Percentiles rank a stretch among this genome's conserved stretches.
These are phyloP conservation scores for Auricularia cornea DNA, from an alignment of 768 basidiomycete species.

Conservation along the genomic window DNA sequence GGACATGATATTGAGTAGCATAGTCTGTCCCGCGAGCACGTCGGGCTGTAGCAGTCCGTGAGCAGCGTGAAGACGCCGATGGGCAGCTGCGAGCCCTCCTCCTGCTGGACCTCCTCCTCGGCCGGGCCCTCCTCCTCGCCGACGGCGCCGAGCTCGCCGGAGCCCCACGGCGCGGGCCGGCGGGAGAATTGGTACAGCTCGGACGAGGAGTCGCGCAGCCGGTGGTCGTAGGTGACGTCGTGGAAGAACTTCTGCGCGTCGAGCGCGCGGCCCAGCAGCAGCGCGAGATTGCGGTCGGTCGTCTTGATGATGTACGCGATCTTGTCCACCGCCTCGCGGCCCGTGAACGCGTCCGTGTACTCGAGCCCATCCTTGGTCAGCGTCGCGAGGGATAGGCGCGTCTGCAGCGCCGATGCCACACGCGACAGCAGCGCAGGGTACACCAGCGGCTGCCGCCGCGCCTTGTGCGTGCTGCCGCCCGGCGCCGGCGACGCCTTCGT, in stretches of 20 bases:
- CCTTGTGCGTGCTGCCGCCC: background rate
- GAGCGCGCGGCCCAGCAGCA: conserved; percentile 89
- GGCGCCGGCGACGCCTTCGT: conserved; percentile 17
- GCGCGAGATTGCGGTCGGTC: conserved; percentile 89
- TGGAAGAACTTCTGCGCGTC: conserved; percentile 99
- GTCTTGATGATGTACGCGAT: conserved; percentile 98
- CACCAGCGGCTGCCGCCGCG: conserved; percentile 46
- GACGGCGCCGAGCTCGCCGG: conserved; percentile 50
- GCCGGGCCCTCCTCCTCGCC: conserved; percentile 31
- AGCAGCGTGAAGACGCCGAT: conserved; percentile 93
- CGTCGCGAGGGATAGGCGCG: conserved; percentile 69
- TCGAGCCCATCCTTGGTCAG: conserved; percentile 90
- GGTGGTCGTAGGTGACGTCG: conserved; percentile 97
- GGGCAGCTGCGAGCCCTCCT: conserved; percentile 44
- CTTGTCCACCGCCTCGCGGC: conserved; percentile 93
- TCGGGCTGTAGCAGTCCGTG: conserved; percentile 97
- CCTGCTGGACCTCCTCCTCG: conserved; percentile 39
- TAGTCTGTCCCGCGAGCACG: conserved; percentile 86
- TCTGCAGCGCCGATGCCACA: conserved; percentile 88
- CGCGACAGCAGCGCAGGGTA: conserved; percentile 95
- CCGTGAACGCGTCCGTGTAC: conserved; percentile 95
- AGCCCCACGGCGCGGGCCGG: conserved; percentile 74
- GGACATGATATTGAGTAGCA: conserved; percentile 99
- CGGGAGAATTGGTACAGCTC: conserved; percentile 94
- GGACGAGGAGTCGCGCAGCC: conserved; percentile 74